Conservation (phyloP, 1,139 yeast species). For the Saccharomyces hybrid region DNA sequence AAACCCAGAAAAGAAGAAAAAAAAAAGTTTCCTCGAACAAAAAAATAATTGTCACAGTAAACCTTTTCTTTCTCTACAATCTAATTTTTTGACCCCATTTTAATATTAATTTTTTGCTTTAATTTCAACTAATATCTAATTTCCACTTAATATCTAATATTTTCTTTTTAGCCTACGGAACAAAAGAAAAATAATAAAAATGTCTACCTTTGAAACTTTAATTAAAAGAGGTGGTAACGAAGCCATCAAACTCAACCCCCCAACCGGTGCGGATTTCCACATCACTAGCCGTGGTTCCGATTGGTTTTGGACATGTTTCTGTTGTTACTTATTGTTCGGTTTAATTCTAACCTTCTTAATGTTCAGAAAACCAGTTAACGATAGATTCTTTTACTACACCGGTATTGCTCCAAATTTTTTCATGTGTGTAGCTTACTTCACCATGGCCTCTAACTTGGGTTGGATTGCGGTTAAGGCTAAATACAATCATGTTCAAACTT, state of each 20-base stretch:
- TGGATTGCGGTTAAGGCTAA: constrained; percentile 48
- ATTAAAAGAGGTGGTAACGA: constrained; percentile 21
- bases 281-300: constrained; percentile 20
- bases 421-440: constrained; percentile 48
- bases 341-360: constrained; percentile 44
- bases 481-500: constrained; percentile 44
- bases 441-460: constrained; percentile 63
- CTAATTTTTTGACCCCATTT: neutral
- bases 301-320: constrained; percentile 35
- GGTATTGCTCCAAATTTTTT: constrained; percentile 41
- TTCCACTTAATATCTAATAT: neutral
- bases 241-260: constrained; percentile 16
- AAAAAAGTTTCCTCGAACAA: neutral
- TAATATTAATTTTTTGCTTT: neutral
- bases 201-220: constrained; percentile 12
- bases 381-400: constrained; percentile 15
- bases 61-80: neutral
- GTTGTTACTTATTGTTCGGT: constrained; percentile 22
- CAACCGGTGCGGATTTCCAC: constrained; percentile 20
- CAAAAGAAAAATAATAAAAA: constrained; percentile 2
- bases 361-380: constrained; percentile 26
- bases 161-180: neutral
- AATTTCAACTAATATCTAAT: neutral
- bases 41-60: neutral
- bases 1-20: neutral